Evolutionary conservation across 179 eudicot species (phyloP).

Genomic region (Amaranthus tricolor): DNA sequence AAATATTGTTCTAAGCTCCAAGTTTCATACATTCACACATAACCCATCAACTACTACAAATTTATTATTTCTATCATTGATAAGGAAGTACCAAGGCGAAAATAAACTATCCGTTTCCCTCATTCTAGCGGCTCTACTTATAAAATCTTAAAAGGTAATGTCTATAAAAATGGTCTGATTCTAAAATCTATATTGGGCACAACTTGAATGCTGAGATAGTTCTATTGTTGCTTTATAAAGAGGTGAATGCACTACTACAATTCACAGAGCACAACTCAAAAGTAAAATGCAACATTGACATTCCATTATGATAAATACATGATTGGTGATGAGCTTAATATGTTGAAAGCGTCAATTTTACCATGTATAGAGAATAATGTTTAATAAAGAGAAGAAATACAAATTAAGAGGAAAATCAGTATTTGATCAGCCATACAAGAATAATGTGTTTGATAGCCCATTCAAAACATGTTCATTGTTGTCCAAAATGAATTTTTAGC

Average conservation of each 20-base stretch:
- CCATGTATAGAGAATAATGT: neutral
- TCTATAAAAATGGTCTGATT: too few species aligned
- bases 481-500: neutral
- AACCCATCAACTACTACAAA: neutral
- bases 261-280: neutral
- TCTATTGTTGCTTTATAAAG: neutral
- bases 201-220: neutral
- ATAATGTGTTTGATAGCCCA: neutral
- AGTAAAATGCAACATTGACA: neutral
- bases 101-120: neutral
- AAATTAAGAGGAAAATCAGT: neutral
- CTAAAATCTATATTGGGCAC: neutral
- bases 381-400: neutral
- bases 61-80: neutral
- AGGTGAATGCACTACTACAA: neutral
- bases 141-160: neutral
- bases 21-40: neutral
- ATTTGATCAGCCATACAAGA: neutral
- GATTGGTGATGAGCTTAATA: neutral
- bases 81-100: neutral
- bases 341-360: neutral
- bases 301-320: neutral
- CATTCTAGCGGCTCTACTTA: neutral
- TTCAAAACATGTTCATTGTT: neutral
- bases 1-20: neutral